A percentile compares a stretch with the other conserved stretches of the same genome.
phyloP scores from a whole-genome alignment of 371 early-diverging fungal species.

The Mortierella sp. region DNA sequence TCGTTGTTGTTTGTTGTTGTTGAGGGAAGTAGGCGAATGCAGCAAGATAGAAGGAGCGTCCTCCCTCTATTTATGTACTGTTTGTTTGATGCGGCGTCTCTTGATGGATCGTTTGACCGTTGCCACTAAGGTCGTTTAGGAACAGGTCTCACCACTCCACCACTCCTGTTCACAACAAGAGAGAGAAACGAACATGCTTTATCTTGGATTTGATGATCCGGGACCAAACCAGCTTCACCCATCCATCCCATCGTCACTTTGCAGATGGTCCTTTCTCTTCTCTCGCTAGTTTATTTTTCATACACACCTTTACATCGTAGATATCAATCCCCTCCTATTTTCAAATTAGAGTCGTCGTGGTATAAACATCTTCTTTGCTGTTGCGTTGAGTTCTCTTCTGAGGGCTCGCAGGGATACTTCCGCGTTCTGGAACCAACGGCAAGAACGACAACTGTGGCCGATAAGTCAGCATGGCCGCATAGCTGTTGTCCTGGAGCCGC shows the following conservation, averaged over 20 bases:
- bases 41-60: not conserved
- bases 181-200: too few species aligned
- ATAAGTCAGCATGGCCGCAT: conserved; percentile 8
- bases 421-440: conserved; percentile 10
- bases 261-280: not conserved
- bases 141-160: not conserved
- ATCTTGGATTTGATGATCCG: not conserved
- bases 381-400: not conserved
- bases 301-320: not conserved
- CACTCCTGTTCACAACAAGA: not conserved
- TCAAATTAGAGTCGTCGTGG: too few species aligned
- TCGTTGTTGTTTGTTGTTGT: not conserved
- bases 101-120: not conserved
- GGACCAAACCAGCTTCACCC: not conserved
- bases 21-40: too few species aligned
- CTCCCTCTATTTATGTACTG: too few species aligned
- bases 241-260: not conserved
- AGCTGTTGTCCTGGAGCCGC: conserved; percentile 5
- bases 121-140: not conserved
- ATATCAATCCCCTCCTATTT: not conserved
- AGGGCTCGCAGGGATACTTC: not conserved
- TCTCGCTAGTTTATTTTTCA: not conserved
- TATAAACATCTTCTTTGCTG: too few species aligned
- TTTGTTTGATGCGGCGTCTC: too few species aligned
- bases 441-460: conserved; percentile 21